Conservation (phyloP, 106 monocot genomes). For the Dioscorea alata region DNA sequence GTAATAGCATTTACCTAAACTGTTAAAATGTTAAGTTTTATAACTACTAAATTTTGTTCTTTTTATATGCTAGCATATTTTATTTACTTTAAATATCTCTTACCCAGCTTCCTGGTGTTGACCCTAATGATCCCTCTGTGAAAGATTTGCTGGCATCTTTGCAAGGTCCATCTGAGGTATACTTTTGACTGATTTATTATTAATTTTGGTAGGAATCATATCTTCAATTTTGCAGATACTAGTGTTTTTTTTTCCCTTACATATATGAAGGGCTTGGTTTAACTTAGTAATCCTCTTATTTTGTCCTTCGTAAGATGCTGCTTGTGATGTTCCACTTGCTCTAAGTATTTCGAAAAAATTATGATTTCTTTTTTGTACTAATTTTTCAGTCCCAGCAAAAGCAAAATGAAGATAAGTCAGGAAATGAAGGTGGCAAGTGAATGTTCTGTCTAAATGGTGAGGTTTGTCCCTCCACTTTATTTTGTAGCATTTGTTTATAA, state of each 20-base stretch:
- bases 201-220: background rate
- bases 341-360: background rate
- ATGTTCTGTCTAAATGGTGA: no score
- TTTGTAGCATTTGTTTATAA: no score
- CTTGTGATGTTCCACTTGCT: background rate
- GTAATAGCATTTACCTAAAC: slow-evolving; percentile 25
- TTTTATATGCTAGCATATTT: background rate
- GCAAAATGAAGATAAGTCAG: slow-evolving; percentile 48
- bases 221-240: background rate
- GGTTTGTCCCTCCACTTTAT: no score
- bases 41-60: background rate
- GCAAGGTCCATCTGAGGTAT: slow-evolving; percentile 63
- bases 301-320: background rate
- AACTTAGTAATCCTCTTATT: background rate
- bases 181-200: background rate
- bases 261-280: no score
- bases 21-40: background rate
- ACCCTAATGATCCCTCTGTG: slow-evolving; percentile 79
- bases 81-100: background rate
- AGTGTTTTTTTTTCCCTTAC: background rate
- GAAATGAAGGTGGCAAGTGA: slow-evolving; percentile 13
- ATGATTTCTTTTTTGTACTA: background rate
- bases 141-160: slow-evolving; percentile 78
- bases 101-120: slow-evolving; percentile 79
- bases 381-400: slow-evolving; percentile 25